Conservation (phyloP, 2,329 filamentous ascomycete genomes). For the Aspergillus amoenus region DNA sequence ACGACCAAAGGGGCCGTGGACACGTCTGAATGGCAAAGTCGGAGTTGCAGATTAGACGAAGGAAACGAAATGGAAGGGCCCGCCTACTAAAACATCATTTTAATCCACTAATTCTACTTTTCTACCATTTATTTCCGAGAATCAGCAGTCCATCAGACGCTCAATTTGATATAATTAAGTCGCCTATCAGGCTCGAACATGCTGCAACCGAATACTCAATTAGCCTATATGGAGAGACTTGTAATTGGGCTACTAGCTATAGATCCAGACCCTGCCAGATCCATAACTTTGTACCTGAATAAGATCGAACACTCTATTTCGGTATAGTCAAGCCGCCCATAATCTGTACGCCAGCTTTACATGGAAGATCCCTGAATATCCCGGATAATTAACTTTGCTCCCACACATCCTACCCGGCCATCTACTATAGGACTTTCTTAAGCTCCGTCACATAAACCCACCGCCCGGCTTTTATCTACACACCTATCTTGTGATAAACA, state of each 20-base stretch:
- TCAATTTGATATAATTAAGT: too few relatives aligned
- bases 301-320: too few relatives aligned
- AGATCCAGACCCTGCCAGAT: too few relatives aligned
- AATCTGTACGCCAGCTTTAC: background rate
- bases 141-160: too few relatives aligned
- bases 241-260: too few relatives aligned
- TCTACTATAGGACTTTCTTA: background rate
- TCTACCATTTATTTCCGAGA: too few relatives aligned
- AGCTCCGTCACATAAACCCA: background rate
- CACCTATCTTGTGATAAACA: background rate
- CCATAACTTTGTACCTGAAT: too few relatives aligned
- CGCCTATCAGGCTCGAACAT: too few relatives aligned
- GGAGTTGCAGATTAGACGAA: constrained; percentile 20
- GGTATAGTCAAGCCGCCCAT: background rate
- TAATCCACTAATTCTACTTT: too few relatives aligned
- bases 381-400: background rate
- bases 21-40: constrained; percentile 36
- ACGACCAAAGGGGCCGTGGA: constrained; percentile 36
- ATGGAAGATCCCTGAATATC: background rate
- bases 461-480: constrained; percentile 1
- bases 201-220: too few relatives aligned
- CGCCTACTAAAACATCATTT: too few relatives aligned
- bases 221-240: too few relatives aligned
- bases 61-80: background rate
- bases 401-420: background rate